Percentiles rank a stretch among this genome's conserved stretches.
These are phyloP conservation scores for Vitis amurensis DNA, from an alignment of 164 flowering plant genomes.

Conservation along the genomic window DNA sequence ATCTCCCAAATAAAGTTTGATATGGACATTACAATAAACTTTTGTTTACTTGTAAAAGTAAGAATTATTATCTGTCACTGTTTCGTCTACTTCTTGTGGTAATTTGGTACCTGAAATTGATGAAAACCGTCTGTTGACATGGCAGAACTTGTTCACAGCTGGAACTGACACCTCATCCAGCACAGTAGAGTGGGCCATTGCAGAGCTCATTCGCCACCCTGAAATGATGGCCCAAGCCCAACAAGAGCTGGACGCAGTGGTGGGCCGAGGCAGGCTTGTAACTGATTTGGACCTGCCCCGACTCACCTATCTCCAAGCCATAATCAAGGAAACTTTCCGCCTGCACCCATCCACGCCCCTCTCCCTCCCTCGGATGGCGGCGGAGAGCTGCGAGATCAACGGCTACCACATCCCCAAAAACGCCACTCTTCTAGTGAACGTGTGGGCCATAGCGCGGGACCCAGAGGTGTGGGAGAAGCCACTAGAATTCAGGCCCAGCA, in stretches of 20 bases:
- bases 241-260: slow-evolving; percentile 62
- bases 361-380: slow-evolving; percentile 68
- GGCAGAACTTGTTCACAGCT: slow-evolving; percentile 74
- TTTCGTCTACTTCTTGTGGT: no score
- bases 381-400: slow-evolving; percentile 59
- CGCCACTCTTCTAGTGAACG: slow-evolving; percentile 64
- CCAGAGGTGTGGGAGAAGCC: slow-evolving; percentile 71
- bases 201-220: slow-evolving; percentile 76
- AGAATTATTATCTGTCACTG: no score
- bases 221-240: slow-evolving; percentile 44
- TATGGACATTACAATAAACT: no score
- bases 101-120: no score
- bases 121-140: no score
- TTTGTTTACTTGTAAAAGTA: no score
- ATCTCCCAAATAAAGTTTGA: no score
- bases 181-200: slow-evolving; percentile 85
- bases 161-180: slow-evolving; percentile 90
- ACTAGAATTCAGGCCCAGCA: slow-evolving; percentile 58
- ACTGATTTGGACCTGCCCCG: slow-evolving; percentile 56
- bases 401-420: slow-evolving; percentile 78
- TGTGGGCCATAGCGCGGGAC: slow-evolving; percentile 86
- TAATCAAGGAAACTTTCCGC: slow-evolving; percentile 76
- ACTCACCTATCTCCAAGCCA: slow-evolving; percentile 62
- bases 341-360: slow-evolving; percentile 91
- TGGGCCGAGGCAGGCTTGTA: slow-evolving; percentile 64